phyloP scores from a whole-genome alignment of 371 early-diverging fungal genomes.

The Lichtheimia corymbifera region DNA sequence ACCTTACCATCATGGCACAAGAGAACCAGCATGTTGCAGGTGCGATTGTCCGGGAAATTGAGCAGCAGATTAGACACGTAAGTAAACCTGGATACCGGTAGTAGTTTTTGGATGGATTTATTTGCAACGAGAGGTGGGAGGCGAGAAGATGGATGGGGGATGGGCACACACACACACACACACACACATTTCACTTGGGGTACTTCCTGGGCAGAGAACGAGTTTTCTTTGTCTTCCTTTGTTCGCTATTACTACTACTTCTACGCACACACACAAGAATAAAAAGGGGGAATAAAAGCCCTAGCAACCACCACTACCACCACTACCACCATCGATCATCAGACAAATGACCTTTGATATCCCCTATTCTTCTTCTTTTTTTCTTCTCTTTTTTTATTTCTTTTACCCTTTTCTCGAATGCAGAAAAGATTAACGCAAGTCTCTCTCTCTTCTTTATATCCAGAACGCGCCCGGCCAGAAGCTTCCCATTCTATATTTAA shows the following conservation, averaged over 20 bases:
- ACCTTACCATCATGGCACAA: conserved; percentile 83
- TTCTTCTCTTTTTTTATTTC: neutral
- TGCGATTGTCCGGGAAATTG: conserved; percentile 81
- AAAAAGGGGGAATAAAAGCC: neutral
- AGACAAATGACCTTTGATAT: neutral
- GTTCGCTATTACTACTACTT: neutral
- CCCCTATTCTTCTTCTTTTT: neutral
- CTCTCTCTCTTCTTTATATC: conserved; percentile 6
- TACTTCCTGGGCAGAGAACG: neutral
- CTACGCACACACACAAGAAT: neutral
- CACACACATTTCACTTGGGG: neutral
- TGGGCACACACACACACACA: no score
- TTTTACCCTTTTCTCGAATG: conserved; percentile 5
- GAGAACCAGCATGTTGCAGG: conserved; percentile 67
- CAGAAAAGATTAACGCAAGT: conserved; percentile 2
- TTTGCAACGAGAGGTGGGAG: neutral
- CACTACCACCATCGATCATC: neutral
- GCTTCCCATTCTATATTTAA: conserved; percentile 85
- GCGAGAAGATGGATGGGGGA: neutral
- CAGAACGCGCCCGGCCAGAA: conserved; percentile 78
- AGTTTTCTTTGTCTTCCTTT: neutral
- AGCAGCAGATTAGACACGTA: conserved; percentile 79
- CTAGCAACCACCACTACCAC: conserved; percentile 3
- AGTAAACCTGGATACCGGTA: conserved; percentile 23
- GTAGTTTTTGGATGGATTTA: neutral